A percentile compares a stretch with the other conserved stretches of the same genome.
Evolutionary conservation across 768 basidiomycete genomes (phyloP).

Genomic region (Asterophora lycoperdoides): DNA sequence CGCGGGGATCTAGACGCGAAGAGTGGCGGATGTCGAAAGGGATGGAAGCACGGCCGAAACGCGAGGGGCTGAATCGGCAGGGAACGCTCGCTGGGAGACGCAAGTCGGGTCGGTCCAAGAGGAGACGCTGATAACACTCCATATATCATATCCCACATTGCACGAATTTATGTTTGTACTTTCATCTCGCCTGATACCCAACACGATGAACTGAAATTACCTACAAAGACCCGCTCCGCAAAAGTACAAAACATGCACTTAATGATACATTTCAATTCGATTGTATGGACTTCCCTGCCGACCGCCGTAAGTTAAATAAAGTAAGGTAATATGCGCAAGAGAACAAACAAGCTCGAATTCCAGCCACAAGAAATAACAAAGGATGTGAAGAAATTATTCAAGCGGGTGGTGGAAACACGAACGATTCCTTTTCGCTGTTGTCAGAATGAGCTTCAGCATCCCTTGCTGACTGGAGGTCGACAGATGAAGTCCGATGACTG

Average conservation of each 20-base stretch:
- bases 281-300: neutral
- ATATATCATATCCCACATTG: too few relatives aligned
- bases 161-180: slow-evolving; percentile 2
- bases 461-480: slow-evolving; percentile 25
- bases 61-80: slow-evolving; percentile 62
- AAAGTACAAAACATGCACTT: neutral
- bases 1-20: slow-evolving; percentile 71
- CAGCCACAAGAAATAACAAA: neutral
- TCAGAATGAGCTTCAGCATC: slow-evolving; percentile 25
- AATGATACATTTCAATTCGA: slow-evolving; percentile 2
- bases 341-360: neutral
- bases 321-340: too few relatives aligned
- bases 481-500: slow-evolving; percentile 20
- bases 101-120: slow-evolving; percentile 66
- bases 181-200: neutral
- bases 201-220: neutral
- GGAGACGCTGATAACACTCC: slow-evolving; percentile 50
- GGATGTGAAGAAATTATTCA: slow-evolving; percentile 6
- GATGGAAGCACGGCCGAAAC: slow-evolving; percentile 45
- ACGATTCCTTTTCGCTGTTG: slow-evolving; percentile 23
- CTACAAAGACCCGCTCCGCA: slow-evolving; percentile 3
- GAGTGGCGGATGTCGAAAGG: slow-evolving; percentile 84
- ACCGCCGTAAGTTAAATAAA: neutral
- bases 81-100: slow-evolving; percentile 55
- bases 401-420: slow-evolving; percentile 19